Evolutionary conservation across 2,329 filamentous ascomycete species (phyloP).

Genomic region (Talaromyces sp.): DNA sequence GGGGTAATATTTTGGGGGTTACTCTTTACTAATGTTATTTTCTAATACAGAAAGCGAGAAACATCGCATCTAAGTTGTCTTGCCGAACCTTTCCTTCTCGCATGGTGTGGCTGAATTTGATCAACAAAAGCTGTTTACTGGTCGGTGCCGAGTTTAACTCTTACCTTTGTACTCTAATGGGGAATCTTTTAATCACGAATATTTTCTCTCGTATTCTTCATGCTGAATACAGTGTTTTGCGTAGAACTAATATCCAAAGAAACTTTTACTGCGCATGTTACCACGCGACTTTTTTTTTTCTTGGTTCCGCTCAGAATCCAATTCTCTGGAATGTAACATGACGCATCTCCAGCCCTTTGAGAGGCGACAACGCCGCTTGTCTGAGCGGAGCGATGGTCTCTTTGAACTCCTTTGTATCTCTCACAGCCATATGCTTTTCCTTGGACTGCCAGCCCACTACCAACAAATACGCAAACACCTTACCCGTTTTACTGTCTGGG

Average conservation of each 20-base stretch:
- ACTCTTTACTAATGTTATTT: conserved; percentile 7
- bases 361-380: conserved; percentile 30
- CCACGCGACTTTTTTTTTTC: too few relatives aligned
- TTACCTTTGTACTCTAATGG: conserved; percentile 2
- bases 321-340: conserved; percentile 38
- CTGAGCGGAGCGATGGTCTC: conserved; percentile 37
- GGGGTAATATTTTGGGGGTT: too few relatives aligned
- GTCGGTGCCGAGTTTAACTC: conserved; percentile 29
- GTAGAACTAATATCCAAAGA: not conserved
- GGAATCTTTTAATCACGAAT: not conserved
- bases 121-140: conserved; percentile 14
- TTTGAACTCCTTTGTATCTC: conserved; percentile 42
- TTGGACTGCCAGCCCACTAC: conserved; percentile 49
- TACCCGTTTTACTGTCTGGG: conserved; percentile 33
- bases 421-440: conserved; percentile 44
- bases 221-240: not conserved
- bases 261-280: not conserved
- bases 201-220: not conserved
- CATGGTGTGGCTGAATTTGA: conserved; percentile 2
- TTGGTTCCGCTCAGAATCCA: conserved; percentile 9
- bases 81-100: not conserved
- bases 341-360: conserved; percentile 40
- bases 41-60: conserved; percentile 64
- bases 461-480: conserved; percentile 39
- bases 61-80: conserved; percentile 55